Evolutionary conservation across 2,329 filamentous ascomycete species (phyloP).

Genomic region (Aspergillus sojae): DNA sequence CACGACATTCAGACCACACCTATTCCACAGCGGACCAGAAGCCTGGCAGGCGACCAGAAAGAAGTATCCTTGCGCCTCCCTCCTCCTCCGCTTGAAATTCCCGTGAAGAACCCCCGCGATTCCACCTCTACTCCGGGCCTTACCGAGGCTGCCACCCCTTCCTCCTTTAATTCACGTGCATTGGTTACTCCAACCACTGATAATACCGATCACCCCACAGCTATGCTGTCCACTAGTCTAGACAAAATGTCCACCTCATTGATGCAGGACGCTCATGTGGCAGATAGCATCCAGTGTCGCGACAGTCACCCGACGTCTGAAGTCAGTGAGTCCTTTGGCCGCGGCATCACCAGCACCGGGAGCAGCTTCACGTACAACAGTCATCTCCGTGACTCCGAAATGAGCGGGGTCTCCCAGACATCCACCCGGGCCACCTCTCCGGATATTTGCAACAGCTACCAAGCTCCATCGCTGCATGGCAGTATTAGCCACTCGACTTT

Average conservation of each 20-base stretch:
- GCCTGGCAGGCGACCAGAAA: conserved; percentile 19
- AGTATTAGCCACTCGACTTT: conserved; percentile 67
- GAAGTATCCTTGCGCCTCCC: conserved; percentile 45
- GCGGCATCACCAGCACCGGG: conserved; percentile 74
- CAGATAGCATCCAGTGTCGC: conserved; percentile 34
- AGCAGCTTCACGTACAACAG: conserved; percentile 78
- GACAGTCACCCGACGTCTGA: conserved; percentile 38
- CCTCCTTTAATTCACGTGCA: conserved; percentile 49
- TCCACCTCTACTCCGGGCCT: conserved; percentile 39
- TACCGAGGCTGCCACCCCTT: conserved; percentile 42
- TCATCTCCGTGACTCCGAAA: conserved; percentile 73
- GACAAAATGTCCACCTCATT: conserved; percentile 34
- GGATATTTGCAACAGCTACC: conserved; percentile 62
- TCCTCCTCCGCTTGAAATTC: conserved; percentile 50
- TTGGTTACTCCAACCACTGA: conserved; percentile 33
- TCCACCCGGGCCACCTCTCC: conserved; percentile 90
- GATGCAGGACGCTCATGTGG: conserved; percentile 23
- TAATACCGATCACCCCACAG: conserved; percentile 29
- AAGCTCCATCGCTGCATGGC: conserved; percentile 66
- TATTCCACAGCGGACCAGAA: conserved; percentile 21
- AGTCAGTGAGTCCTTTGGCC: conserved; percentile 51
- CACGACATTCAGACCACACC: conserved; percentile 24
- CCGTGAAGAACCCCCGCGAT: conserved; percentile 31
- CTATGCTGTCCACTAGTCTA: conserved; percentile 28
- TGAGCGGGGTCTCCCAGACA: conserved; percentile 75